phyloP scores from a whole-genome alignment of 176 grass and related monocot species.

The Oryza brachyantha region DNA sequence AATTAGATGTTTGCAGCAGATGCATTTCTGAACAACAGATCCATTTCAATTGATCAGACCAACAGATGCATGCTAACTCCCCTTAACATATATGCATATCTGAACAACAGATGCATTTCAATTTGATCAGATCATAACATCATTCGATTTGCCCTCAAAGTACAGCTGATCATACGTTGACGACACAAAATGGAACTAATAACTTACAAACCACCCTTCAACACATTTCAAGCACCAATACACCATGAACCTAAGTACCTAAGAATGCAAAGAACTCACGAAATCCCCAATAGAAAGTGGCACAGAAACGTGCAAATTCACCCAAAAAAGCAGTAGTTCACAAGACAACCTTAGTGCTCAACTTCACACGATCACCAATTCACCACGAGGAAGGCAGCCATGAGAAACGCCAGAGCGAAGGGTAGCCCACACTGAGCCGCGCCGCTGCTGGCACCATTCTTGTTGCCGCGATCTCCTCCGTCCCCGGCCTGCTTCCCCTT shows the following conservation, averaged over 20 bases:
- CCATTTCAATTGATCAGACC: background rate
- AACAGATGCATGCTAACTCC: too few species aligned
- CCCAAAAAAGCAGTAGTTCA: background rate
- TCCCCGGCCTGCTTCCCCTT: background rate
- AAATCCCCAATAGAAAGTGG: background rate
- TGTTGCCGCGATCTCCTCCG: background rate
- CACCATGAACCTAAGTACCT: constrained; percentile 10
- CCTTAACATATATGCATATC: background rate
- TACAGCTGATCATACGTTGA: constrained; percentile 6
- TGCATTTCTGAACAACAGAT: background rate
- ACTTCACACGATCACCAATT: constrained; percentile 6
- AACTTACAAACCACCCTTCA: background rate
- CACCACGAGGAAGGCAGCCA: background rate
- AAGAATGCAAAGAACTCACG: constrained; percentile 2
- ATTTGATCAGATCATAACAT: background rate
- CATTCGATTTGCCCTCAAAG: background rate
- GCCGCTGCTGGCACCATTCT: background rate
- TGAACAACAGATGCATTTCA: background rate
- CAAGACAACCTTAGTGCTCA: background rate
- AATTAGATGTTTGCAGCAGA: background rate
- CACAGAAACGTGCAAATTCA: background rate
- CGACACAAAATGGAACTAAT: background rate
- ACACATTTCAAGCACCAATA: background rate
- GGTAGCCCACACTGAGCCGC: background rate
- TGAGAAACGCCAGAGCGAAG: background rate